Percentiles rank a stretch among this genome's conserved stretches.
Conservation (phyloP, 805 yeast species). For the Blastobotrys robertii region DNA sequence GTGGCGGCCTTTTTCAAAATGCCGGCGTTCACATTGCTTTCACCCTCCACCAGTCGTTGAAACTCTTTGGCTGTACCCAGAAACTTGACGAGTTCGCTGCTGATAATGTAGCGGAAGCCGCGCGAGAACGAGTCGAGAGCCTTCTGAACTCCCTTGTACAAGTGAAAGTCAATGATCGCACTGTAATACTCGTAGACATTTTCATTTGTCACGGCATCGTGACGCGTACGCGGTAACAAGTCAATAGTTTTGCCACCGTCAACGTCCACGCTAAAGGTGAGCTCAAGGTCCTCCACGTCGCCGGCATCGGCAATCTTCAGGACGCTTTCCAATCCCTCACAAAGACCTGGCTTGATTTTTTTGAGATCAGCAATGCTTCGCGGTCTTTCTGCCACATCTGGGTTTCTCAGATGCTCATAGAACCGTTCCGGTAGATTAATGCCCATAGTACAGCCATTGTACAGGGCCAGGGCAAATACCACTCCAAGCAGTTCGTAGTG, state of each 20-base stretch:
- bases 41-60: slow-evolving; percentile 33
- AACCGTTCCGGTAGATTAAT: slow-evolving; percentile 19
- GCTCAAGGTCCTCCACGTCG: slow-evolving; percentile 9
- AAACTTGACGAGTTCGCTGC: slow-evolving; percentile 7
- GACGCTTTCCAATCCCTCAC: no score
- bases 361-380: no score
- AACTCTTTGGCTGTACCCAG: slow-evolving; percentile 13
- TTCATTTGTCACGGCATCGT: slow-evolving; percentile 9
- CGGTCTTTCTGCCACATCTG: not conserved
- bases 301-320: slow-evolving; percentile 3
- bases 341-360: no score
- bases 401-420: slow-evolving; percentile 11
- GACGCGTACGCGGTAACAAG: not conserved
- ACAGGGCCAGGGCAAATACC: slow-evolving; percentile 22
- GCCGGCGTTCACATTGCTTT: slow-evolving; percentile 30
- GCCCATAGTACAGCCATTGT: slow-evolving; percentile 23
- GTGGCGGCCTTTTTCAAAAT: slow-evolving; percentile 34
- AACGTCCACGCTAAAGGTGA: slow-evolving; percentile 10
- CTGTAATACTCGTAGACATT: slow-evolving; percentile 10
- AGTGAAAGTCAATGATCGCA: slow-evolving; percentile 9
- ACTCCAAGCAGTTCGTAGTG: slow-evolving; percentile 19
- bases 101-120: slow-evolving; percentile 18
- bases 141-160: slow-evolving; percentile 8
- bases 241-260: slow-evolving; percentile 4
- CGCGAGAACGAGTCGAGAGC: slow-evolving; percentile 14